These are phyloP conservation scores for Nicotiana rustica DNA, from an alignment of 305 asterid genomes.

Conservation along the genomic window DNA sequence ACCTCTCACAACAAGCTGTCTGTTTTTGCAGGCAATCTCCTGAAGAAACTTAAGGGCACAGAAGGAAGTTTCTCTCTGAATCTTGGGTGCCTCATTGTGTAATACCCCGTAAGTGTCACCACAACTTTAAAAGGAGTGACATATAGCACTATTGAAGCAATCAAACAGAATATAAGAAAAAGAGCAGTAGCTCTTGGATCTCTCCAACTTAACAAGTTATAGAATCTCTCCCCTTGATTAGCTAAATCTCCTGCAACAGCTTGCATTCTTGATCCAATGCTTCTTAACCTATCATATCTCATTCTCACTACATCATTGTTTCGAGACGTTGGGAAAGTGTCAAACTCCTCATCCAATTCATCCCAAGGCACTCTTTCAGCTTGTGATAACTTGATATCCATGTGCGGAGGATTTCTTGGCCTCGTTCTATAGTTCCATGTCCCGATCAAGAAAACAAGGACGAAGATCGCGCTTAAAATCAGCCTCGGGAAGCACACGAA, in stretches of 20 bases:
- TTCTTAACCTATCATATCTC: conserved; percentile 80
- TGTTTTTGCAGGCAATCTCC: conserved; percentile 85
- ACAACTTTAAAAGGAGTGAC: conserved; percentile 57
- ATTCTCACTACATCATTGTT: conserved; percentile 55
- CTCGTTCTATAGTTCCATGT: conserved; percentile 63
- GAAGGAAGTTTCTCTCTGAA: conserved; percentile 70
- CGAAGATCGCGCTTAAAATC: conserved; percentile 58
- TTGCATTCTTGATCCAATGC: conserved; percentile 73
- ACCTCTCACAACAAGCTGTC: conserved; percentile 72
- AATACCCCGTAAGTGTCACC: conserved; percentile 51
- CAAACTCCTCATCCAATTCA: conserved; percentile 87
- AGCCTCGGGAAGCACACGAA: conserved; percentile 65
- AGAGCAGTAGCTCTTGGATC: conserved; percentile 84
- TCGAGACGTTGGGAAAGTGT: conserved; percentile 69
- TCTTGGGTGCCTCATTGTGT: conserved; percentile 82
- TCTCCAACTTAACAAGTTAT: conserved; percentile 77
- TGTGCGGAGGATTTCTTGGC: conserved; percentile 84
- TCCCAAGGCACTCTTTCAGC: conserved; percentile 65
- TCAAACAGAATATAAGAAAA: conserved; percentile 70
- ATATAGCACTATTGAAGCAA: conserved; percentile 55
- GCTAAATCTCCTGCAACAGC: conserved; percentile 79
- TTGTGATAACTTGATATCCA: conserved; percentile 77
- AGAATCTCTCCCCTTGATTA: conserved; percentile 81
- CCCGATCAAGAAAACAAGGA: conserved; percentile 63
- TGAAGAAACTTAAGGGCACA: conserved; percentile 66